These are phyloP conservation scores for Cadophora sp. DNA, from an alignment of 2,329 filamentous ascomycete genomes.

Conservation along the genomic window DNA sequence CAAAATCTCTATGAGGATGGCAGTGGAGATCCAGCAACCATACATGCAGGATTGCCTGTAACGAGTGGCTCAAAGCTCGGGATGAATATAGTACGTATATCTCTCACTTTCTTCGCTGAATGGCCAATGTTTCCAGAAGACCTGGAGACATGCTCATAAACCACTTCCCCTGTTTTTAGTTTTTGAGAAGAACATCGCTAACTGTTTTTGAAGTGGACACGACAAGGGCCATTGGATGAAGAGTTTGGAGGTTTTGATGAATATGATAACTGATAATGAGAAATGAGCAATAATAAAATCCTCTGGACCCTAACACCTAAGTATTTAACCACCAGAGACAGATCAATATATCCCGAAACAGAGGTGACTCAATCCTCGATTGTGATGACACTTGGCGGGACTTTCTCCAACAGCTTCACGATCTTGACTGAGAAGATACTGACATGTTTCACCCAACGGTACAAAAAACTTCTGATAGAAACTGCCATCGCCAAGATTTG, in stretches of 20 bases:
- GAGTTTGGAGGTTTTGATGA: constrained; percentile 30
- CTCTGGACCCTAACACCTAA: no score
- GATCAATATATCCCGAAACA: no score
- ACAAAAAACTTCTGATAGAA: no score
- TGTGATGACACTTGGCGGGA: no score
- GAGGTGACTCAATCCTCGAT: no score
- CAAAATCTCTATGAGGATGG: constrained; percentile 63
- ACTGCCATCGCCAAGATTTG: no score
- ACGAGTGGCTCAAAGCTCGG: constrained; percentile 61
- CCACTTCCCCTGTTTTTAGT: background rate
- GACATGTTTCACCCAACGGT: no score
- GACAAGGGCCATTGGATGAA: constrained; percentile 31
- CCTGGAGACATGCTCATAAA: background rate
- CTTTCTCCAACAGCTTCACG: no score
- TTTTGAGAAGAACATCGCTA: background rate
- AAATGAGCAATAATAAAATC: background rate
- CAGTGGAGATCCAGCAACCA: constrained; percentile 59
- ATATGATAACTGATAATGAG: background rate
- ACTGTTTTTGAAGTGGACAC: constrained; percentile 46
- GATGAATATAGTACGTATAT: constrained; percentile 56
- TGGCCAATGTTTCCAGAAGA: no score
- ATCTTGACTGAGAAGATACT: no score
- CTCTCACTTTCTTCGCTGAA: background rate
- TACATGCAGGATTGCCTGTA: constrained; percentile 67
- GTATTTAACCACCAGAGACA: no score